A percentile compares a stretch with the other conserved stretches of the same genome.
Evolutionary conservation across 768 basidiomycete species (phyloP).

Genomic region (Tephrocybe sp.): DNA sequence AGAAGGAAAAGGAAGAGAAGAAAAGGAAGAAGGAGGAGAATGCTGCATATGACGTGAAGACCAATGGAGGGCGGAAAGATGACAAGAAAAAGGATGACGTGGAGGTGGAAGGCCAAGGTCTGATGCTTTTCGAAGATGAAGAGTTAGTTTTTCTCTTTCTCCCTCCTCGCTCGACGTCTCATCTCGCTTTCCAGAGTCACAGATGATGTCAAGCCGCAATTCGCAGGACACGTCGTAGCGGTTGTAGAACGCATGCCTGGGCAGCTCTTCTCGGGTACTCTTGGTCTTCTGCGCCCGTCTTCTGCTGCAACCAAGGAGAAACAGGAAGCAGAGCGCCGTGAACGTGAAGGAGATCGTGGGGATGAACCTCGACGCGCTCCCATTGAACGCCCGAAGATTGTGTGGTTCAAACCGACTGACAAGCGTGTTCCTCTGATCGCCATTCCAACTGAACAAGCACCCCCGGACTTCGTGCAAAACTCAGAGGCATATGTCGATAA

Average conservation of each 20-base stretch:
- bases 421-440: conserved; percentile 98
- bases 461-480: conserved; percentile 92
- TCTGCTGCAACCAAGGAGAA: conserved; percentile 98
- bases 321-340: conserved; percentile 95
- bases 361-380: conserved; percentile 77
- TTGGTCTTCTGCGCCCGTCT: conserved; percentile 92
- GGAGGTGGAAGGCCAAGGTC: conserved; percentile 97
- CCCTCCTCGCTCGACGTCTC: conserved; percentile 3
- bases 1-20: conserved; percentile 99
- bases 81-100: conserved; percentile 99
- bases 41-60: conserved; percentile 86
- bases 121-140: conserved; percentile 97
- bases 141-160: conserved; percentile 53
- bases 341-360: conserved; percentile 91
- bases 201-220: conserved; percentile 97
- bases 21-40: conserved; percentile 99
- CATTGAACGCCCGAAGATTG: conserved; percentile 94
- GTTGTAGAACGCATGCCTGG: conserved; percentile 99
- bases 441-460: conserved; percentile 98
- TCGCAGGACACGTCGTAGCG: conserved; percentile 98
- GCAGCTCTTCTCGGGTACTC: conserved; percentile 95
- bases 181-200: conserved; percentile 62
- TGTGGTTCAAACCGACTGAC: conserved; percentile 99
- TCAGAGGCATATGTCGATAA: conserved; percentile 87
- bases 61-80: conserved; percentile 75